Conservation (phyloP, 202 grass and related monocot genomes). For the Miscanthus sacchariflorus region DNA sequence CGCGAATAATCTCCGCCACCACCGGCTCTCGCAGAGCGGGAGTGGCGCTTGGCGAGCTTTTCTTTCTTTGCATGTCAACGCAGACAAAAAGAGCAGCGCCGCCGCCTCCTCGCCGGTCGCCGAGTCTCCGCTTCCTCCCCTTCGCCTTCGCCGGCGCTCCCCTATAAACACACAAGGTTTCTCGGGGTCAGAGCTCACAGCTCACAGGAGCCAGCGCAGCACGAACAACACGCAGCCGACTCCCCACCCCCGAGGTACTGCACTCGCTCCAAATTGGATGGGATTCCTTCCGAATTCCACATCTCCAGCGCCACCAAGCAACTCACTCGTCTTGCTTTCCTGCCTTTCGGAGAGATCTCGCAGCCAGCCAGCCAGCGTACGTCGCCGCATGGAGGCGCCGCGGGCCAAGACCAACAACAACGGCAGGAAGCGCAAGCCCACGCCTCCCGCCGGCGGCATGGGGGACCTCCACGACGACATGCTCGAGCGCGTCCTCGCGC, state of each 20-base stretch:
- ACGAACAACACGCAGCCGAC: not conserved
- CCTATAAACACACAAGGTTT: not conserved
- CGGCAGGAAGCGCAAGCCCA: constrained; percentile 58
- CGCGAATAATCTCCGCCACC: not conserved
- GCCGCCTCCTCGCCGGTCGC: not conserved
- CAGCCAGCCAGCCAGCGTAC: not conserved
- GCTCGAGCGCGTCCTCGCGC: constrained; percentile 78
- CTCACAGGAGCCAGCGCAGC: not conserved
- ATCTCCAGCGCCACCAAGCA: not conserved
- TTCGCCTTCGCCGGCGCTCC: constrained; percentile 10
- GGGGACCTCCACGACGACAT: constrained; percentile 84
- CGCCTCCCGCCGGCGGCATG: constrained; percentile 38
- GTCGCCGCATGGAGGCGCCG: not conserved
- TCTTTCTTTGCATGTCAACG: constrained; percentile 56
- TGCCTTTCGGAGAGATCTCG: not conserved
- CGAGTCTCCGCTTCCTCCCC: constrained; percentile 23
- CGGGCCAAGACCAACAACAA: not conserved
- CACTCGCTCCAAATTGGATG: not conserved
- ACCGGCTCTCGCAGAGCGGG: not conserved
- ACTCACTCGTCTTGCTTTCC: not conserved
- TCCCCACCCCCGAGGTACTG: constrained; percentile 27
- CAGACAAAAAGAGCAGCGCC: constrained; percentile 48
- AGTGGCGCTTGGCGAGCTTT: not conserved
- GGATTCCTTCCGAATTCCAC: not conserved
- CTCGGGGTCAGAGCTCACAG: not conserved